Base-by-base conservation (phyloP, 176 grass and related monocot genomes). In the Phyllostachys edulis region DNA sequence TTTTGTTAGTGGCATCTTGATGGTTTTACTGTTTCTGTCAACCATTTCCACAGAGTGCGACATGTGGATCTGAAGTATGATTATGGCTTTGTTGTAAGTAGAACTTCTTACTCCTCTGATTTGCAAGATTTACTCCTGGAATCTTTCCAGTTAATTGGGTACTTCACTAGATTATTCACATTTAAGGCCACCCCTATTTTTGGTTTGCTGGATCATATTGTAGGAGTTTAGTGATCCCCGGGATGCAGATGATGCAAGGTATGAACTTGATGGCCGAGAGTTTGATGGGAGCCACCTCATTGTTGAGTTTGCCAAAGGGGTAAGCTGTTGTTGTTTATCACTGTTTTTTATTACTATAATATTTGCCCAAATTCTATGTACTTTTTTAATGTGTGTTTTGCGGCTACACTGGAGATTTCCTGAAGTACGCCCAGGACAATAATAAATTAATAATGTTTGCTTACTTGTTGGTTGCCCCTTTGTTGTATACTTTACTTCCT, bases 231-330 rank as follows among this genome's bases (percentile, higher is more conserved):
- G 68, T 52, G 89, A 98, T 87, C 91, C 87, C n/a, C 77, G 73
- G 36, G 96, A 93, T 90, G 96, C 96, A 63, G 91, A 98, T 90
- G 93, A 98, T 80, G 93, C 96, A 80, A 95, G 91, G 60, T 77
- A 88, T 80, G 90, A 82, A 23, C 82, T 98, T 82, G 85, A 98
- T 88, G 91, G 96, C 56, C 87, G 77, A 38, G 90, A 90, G 8
- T 29, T 93, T 79, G 89, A 93, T 90, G 96, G 93, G 76, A 86
- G 86, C 70, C 80, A 80, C 27, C 86, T 98, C 27, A 76, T 91
- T 80, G 96, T 98, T 63, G 92, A 98, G 56, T 95, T 93, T 89
- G 91, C 93, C 40, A 93, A 67, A 85, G 93, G 96, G 91, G 96
- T 98, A 90, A 87, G 70, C 34, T 29, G 6, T 75, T 81, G 14